Evolutionary conservation across 179 eudicot genomes (phyloP), one percentile per base, ranked within the genome.

Genomic region (Pouteria campechiana): DNA sequence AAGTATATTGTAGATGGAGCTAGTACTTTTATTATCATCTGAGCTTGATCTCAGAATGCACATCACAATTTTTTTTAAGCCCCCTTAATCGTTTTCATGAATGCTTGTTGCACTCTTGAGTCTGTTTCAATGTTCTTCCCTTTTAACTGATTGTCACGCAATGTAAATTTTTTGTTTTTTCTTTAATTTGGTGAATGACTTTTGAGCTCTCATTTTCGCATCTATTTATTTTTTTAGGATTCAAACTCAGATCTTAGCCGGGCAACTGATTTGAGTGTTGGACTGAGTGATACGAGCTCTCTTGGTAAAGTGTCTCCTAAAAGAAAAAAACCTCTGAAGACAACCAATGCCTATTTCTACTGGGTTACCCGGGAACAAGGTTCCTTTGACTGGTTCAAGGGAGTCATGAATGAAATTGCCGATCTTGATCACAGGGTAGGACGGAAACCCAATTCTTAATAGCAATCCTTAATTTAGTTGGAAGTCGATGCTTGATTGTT

Each of bases 331-430:
- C 62, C 70, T 27, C 57, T 90, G 31, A 76, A 69, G 69, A 90
- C 92, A n/a, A 86, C 94, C 19, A 90, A 86, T 58, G 99, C 96
- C 18, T 82, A 90, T 58, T 90, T 90, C 58, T 90, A 90, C 52
- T 90, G 99, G 99, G 85, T 82, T 15, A 90, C 99, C 4, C 73
- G 74, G 40, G 96, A 90, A 55, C 96, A 90, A 73, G 92, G 96
- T 9, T 90, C 99, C 7, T 90, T 90, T 52, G 99, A 90, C 64
- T 90, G 99, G 99, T 90, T 90, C 69, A 86, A 77, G 71, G 99
- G 99, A 16, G 92, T 87, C 41, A 90, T 90, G 99, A 69, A 87
- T 70, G 99, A 90, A 73, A 80, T 87, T 50, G 87, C 94, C 4
- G 96, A 86, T 28, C 84, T 86, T 17, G 99, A 90, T 77, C 84